Percentiles rank a stretch among this genome's conserved stretches.
Evolutionary conservation across 208 protist genomes (phyloP).

Genomic region (Phytomonas sp.): DNA sequence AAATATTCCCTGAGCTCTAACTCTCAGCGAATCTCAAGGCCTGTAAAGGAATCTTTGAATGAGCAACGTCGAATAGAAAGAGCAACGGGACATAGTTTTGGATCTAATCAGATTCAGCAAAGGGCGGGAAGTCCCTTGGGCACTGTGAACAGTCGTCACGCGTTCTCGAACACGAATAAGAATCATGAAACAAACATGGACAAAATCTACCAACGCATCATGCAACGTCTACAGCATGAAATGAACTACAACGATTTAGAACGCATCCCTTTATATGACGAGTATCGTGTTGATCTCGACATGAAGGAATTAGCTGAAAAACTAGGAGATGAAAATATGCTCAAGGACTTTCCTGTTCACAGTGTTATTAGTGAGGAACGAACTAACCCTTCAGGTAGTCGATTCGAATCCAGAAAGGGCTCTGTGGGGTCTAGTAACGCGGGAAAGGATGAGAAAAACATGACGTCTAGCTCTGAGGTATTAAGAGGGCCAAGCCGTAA

Average conservation of each 20-base stretch:
- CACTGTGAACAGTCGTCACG: background rate
- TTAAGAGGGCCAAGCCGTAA: background rate
- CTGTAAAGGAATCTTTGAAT: background rate
- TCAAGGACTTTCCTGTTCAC: background rate
- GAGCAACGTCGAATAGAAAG: background rate
- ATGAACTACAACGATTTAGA: conserved; percentile 73
- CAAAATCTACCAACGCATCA: conserved; percentile 71
- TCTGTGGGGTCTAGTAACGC: background rate
- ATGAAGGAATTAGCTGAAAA: conserved; percentile 17
- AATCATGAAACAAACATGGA: conserved; percentile 56
- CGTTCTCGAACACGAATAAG: conserved; percentile 5
- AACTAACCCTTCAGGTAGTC: background rate
- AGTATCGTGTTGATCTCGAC: conserved; percentile 51
- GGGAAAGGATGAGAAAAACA: background rate
- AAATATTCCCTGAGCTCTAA: background rate
- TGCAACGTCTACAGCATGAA: conserved; percentile 69
- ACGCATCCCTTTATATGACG: conserved; percentile 36
- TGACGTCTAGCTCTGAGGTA: background rate
- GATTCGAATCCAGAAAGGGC: background rate
- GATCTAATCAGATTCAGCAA: background rate
- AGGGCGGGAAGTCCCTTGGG: background rate
- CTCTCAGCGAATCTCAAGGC: background rate
- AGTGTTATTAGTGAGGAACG: background rate
- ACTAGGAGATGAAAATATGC: background rate
- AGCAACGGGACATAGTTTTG: background rate